phyloP scores from a whole-genome alignment of 2,329 filamentous ascomycete genomes.

The Scolecobasidium constrictum region DNA sequence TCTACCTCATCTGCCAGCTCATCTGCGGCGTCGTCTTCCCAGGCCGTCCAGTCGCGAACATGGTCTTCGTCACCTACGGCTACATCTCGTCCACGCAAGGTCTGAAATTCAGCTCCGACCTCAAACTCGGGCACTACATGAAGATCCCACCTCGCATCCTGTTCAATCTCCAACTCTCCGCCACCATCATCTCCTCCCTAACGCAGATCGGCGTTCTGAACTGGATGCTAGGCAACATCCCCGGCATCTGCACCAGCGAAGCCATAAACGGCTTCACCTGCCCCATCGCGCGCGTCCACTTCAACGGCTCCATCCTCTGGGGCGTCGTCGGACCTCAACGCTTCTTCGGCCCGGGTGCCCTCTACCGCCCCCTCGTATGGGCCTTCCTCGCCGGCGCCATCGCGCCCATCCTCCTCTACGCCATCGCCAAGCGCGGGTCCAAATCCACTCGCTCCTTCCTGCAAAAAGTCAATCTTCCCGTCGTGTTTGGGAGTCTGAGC shows the following conservation, averaged over 20 bases:
- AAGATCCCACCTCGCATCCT: conserved; percentile 72
- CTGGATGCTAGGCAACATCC: conserved; percentile 78
- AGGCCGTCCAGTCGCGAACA: conserved; percentile 77
- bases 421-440: conserved; percentile 37
- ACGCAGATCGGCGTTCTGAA: conserved; percentile 79
- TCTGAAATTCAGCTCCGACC: conserved; percentile 77
- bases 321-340: conserved; percentile 73
- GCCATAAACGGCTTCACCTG: conserved; percentile 85
- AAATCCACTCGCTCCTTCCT: conserved; percentile 49
- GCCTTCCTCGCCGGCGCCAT: conserved; percentile 69
- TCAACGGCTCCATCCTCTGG: conserved; percentile 85
- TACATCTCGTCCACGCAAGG: conserved; percentile 84
- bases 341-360: conserved; percentile 67
- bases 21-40: conserved; percentile 75
- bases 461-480: conserved; percentile 69
- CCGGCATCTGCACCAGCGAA: conserved; percentile 63
- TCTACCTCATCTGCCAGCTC: conserved; percentile 78
- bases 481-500: conserved; percentile 69
- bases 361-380: conserved; percentile 70
- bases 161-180: conserved; percentile 67
- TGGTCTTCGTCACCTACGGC: conserved; percentile 87
- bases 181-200: conserved; percentile 63
- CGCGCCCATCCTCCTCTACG: conserved; percentile 63
- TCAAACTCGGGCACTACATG: conserved; percentile 84
- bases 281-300: conserved; percentile 77